Conservation (phyloP, 495 filamentous ascomycete genomes). For the Hyphodiscus hymeniophilus region DNA sequence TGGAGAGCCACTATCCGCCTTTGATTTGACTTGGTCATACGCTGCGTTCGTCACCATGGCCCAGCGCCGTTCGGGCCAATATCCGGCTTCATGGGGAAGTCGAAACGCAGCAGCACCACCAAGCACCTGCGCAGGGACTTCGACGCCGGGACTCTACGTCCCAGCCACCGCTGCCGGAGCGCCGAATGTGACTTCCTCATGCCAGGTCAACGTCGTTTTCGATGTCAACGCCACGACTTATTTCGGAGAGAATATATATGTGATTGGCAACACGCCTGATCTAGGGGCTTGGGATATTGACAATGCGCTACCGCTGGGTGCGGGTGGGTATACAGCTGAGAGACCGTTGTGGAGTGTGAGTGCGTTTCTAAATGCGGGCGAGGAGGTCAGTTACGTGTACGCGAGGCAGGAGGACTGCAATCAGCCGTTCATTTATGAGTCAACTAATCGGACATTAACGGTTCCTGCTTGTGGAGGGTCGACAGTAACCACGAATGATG, state of each 20-base stretch:
- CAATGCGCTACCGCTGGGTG: constrained; percentile 19
- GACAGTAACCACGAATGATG: constrained; percentile 26
- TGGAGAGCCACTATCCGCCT: constrained; percentile 41
- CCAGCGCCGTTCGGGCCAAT: constrained; percentile 21
- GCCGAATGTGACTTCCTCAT: constrained; percentile 28
- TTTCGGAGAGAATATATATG: constrained; percentile 39
- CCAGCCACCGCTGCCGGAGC: constrained; percentile 31
- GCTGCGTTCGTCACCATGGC: constrained; percentile 35
- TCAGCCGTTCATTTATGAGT: constrained; percentile 31
- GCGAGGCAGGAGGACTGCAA: constrained; percentile 32
- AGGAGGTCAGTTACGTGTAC: constrained; percentile 28
- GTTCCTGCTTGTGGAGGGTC: constrained; percentile 27
- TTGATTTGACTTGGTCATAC: constrained; percentile 46
- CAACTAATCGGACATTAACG: constrained; percentile 25
- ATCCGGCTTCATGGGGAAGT: constrained; percentile 23
- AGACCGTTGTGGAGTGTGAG: constrained; percentile 28
- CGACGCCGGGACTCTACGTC: constrained; percentile 34
- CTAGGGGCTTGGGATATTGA: constrained; percentile 23
- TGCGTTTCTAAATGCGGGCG: constrained; percentile 23
- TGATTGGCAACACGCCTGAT: constrained; percentile 29
- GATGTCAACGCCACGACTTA: constrained; percentile 37
- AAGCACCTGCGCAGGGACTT: constrained; percentile 21
- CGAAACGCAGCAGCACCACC: constrained; percentile 17
- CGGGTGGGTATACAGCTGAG: constrained; percentile 19
- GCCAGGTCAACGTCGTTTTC: constrained; percentile 31